Evolutionary conservation across 805 yeast species (phyloP).

Genomic region (Phaffomyces thermotolerans): DNA sequence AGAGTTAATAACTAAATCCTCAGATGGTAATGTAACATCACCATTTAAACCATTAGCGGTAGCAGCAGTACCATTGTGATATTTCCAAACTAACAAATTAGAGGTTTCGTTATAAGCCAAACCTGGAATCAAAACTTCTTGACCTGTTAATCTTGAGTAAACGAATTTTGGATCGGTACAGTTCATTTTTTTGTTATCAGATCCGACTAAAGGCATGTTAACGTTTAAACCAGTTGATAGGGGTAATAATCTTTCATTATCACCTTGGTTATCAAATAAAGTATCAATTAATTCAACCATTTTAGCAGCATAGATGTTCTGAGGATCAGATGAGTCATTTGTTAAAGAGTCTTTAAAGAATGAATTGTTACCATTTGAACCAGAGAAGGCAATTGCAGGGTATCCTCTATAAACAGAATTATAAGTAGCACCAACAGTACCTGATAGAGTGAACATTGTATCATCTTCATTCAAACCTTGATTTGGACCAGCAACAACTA

Average conservation of each 20-base stretch:
- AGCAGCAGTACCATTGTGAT: constrained; percentile 19
- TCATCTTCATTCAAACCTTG: constrained; percentile 42
- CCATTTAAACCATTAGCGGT: constrained; percentile 31
- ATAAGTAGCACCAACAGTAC: constrained; percentile 47
- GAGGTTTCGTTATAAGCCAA: constrained; percentile 32
- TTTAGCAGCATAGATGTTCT: constrained; percentile 38
- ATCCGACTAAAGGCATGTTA: constrained; percentile 40
- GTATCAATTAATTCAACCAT: constrained; percentile 33
- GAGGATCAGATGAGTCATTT: constrained; percentile 33
- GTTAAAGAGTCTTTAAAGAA: constrained; percentile 34
- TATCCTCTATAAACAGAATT: constrained; percentile 40
- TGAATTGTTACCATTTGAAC: constrained; percentile 41
- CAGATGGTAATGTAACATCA: constrained; percentile 38
- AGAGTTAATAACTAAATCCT: constrained; percentile 24
- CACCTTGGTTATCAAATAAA: constrained; percentile 30
- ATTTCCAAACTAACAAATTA: constrained; percentile 21
- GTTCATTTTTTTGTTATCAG: constrained; percentile 24
- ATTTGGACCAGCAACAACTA: constrained; percentile 47
- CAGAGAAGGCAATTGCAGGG: constrained; percentile 47
- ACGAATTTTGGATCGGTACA: constrained; percentile 39
- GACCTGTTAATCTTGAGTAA: constrained; percentile 41
- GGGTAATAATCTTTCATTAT: constrained; percentile 33
- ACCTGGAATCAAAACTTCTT: constrained; percentile 8
- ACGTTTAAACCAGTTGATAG: constrained; percentile 40
- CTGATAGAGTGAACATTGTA: constrained; percentile 35